A percentile compares a stretch with the other conserved stretches of the same genome.
Evolutionary conservation across 805 yeast species (phyloP).

Genomic region (Suhomyces pyralidae): DNA sequence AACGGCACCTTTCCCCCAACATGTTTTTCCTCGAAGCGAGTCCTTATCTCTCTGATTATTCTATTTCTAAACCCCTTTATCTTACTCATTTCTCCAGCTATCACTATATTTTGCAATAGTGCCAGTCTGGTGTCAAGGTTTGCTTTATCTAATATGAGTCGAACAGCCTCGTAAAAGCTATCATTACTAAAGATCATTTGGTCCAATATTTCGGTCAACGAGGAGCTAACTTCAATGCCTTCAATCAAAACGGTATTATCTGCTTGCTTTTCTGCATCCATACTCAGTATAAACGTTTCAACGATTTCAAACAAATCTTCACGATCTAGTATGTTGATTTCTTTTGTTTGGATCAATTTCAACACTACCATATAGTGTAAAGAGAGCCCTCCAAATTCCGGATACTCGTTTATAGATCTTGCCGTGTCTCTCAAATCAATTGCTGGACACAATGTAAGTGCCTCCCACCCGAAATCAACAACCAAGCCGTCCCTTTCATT

Average conservation of each 20-base stretch:
- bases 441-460: conserved; percentile 15
- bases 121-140: conserved; percentile 19
- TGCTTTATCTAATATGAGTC: conserved; percentile 6
- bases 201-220: conserved; percentile 13
- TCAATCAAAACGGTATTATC: conserved; percentile 2
- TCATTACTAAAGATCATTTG: conserved; percentile 7
- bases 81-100: conserved; percentile 22
- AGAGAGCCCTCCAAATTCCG: conserved; percentile 11
- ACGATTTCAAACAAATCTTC: conserved; percentile 15
- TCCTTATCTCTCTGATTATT: conserved; percentile 12
- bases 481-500: conserved; percentile 24
- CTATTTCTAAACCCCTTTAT: conserved; percentile 23
- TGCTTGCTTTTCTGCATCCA: conserved; percentile 6
- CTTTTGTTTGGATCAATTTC: conserved; percentile 6
- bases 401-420: neutral
- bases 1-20: conserved; percentile 10
- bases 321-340: too few species aligned
- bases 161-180: conserved; percentile 5
- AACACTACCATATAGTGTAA: conserved; percentile 18
- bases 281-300: conserved; percentile 14
- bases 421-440: conserved; percentile 21
- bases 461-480: conserved; percentile 29
- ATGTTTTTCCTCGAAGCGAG: neutral
- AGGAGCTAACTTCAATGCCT: conserved; percentile 10
- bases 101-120: conserved; percentile 18